Base-by-base conservation (phyloP, 129 eudicot species). In the Flaveria robusta region DNA sequence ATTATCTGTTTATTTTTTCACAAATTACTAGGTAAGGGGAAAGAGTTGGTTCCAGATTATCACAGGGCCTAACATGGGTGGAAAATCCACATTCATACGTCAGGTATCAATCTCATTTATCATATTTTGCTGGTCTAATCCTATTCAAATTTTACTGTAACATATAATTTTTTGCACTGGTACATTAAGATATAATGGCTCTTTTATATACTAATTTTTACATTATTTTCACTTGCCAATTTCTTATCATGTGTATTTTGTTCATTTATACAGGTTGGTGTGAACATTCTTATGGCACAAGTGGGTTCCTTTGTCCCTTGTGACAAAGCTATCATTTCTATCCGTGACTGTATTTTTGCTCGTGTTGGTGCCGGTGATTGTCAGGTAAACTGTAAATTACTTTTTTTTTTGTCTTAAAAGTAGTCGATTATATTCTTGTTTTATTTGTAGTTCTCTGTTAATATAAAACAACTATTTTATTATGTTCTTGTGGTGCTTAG, bases 351-450 rank as follows among this genome's bases (percentile, higher is more conserved):
- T 81, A 91, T 94, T 59, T 94, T 94, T 83, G 96, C 97, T 79
- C 99, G 99, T 72, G 99, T 94, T 23, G 99, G 99, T 75, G 99
- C 99, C 76, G 99, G 99, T 67, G 99, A 94, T 70, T 94, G 97
- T 80, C 99, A 94, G 91, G 99, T 92, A 63, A 77, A 74, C 50
- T 43, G 22, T 39, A 42, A 76, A 6, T 51, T 50, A 55, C 14
- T 14, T 34, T 52, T n/a, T n/a, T n/a, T 72, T 37, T 39, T 37
- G 1, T 9, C 19, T 24, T 2, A 6, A 47, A 67, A 69, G 59
- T 26, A 69, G 60, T 46, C 22, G 7, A 47, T 13, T 34, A 16
- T 46, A 69, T 26, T 46, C 74, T 14, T 69, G 20, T 29, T 14
- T 15, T 63, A 27, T 63, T 12, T 63, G 20, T 63, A 63, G 43